Evolutionary conservation across 1,284 basidiomycete species (phyloP), one percentile per base, ranked within the genome.

Genomic region (Thecaphora thlaspeos): DNA sequence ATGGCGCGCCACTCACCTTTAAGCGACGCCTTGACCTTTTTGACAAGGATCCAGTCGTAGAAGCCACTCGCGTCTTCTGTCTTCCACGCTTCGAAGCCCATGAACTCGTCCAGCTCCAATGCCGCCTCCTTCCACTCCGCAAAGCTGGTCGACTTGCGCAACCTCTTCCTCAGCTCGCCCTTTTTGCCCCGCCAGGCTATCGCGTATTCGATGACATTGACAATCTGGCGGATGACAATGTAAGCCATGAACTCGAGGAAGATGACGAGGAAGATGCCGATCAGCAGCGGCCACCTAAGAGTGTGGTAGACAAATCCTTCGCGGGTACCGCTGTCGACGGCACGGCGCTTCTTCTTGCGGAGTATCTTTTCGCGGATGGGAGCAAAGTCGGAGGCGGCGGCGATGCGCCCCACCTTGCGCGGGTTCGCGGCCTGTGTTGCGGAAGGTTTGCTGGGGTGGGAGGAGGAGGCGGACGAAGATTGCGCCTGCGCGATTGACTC

Each of bases 181-280:
- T 91, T 92, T 52, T 85, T 82, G 7, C 94, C 93, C 51, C 90
- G 81, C 89, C 91, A 90, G 87, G 75, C 48, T 7, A 61, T 46
- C 12, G 67, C 45, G 37, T 56, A 73, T 41, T 77, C 75, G 52
- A 73, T 65, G 14, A 74, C 32, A 37, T 76, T 76, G 46, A 96
- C 94, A 17, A 93, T 76, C 78, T 97, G 93, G 36, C 94, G 83
- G 43, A 91, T 90, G 23, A 89, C 64, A 38, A 97, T 85, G 75
- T 97, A 81, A 28, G 89, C 80, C 15, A 89, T 81, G 73, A 98
- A 97, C 78, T 97, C 89, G 26, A 84, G 81, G 28, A 85, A 82
- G 64, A 98, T 96, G 79, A 94, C 85, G 4, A 87, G 50, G 66
- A 92, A 91, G 48, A 98, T 88, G 67, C 91, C 83, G 57, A 83